Conservation (phyloP, 352 stramenopile species). For the Sclerospora graminicola region DNA sequence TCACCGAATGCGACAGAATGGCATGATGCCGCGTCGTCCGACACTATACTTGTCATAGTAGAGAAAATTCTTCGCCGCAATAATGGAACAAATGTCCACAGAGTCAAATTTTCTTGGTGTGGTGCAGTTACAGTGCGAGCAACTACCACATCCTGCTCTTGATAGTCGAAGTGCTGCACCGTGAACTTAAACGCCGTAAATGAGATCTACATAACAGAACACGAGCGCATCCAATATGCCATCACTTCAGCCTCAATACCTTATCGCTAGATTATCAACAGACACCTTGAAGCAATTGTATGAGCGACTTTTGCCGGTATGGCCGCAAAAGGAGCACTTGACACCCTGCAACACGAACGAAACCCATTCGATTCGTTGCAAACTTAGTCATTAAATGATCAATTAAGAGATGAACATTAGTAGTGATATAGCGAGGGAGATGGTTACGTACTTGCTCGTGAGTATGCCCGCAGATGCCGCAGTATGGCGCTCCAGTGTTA, state of each 20-base stretch:
- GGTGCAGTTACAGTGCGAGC: constrained; percentile 12
- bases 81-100: constrained; percentile 48
- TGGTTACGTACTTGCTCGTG: constrained; percentile 19
- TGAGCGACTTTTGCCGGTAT: constrained; percentile 55
- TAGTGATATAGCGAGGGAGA: neutral
- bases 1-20: constrained; percentile 58
- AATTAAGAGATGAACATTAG: neutral
- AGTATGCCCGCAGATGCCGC: constrained; percentile 18
- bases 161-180: constrained; percentile 40
- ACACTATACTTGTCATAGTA: constrained; percentile 12
- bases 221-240: neutral
- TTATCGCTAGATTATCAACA: neutral
- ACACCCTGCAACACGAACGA: constrained; percentile 17
- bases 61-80: constrained; percentile 40
- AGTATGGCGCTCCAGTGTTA: constrained; percentile 4
- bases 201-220: constrained; percentile 15
- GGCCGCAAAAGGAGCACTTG: constrained; percentile 55
- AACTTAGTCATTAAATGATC: neutral
- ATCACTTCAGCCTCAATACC: neutral
- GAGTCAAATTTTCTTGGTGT: constrained; percentile 16
- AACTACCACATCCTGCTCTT: constrained; percentile 20
- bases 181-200: constrained; percentile 34
- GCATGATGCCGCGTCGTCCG: constrained; percentile 27
- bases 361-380: too few species aligned
- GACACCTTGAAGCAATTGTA: constrained; percentile 47